A percentile compares a stretch with the other conserved stretches of the same genome.
Evolutionary conservation across 2,329 filamentous ascomycete species (phyloP).

Genomic region (Pseudocercospora crystallina): DNA sequence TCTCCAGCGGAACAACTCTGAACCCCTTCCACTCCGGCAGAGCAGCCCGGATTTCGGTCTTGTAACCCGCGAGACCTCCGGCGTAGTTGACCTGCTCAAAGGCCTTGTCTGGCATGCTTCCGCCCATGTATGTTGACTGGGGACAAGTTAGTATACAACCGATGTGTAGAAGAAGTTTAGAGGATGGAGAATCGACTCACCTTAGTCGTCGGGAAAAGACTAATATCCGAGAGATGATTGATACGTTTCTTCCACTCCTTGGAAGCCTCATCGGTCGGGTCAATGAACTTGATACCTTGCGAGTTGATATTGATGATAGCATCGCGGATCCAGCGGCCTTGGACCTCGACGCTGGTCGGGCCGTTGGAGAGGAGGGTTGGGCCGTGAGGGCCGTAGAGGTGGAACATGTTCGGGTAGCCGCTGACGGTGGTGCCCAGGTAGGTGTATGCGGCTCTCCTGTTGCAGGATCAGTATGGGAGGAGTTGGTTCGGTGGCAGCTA

Average conservation of each 20-base stretch:
- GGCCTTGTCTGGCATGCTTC: constrained; percentile 25
- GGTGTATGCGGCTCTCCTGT: constrained; percentile 34
- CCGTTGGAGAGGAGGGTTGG: constrained; percentile 45
- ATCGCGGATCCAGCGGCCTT: constrained; percentile 40
- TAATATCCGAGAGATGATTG: constrained; percentile 28
- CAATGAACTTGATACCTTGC: constrained; percentile 31
- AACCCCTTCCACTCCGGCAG: constrained; percentile 29
- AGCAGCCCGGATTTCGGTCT: constrained; percentile 29
- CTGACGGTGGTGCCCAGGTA: constrained; percentile 46
- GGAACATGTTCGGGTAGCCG: constrained; percentile 35
- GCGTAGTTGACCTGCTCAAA: constrained; percentile 33
- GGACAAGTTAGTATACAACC: not conserved
- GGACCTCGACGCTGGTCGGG: constrained; percentile 41
- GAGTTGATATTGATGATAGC: constrained; percentile 28
- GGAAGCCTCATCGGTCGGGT: constrained; percentile 31
- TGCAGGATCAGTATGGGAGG: too few relatives aligned
- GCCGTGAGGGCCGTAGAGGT: constrained; percentile 42
- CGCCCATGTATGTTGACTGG: constrained; percentile 17
- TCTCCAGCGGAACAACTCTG: constrained; percentile 15
- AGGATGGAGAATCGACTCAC: constrained; percentile 19
- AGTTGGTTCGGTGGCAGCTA: too few relatives aligned
- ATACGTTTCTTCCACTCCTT: constrained; percentile 33
- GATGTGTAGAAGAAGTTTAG: not conserved
- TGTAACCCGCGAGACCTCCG: constrained; percentile 31
- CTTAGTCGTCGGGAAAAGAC: constrained; percentile 33